phyloP scores from a whole-genome alignment of 1,284 basidiomycete species.

The Bondarzewia mesenterica region DNA sequence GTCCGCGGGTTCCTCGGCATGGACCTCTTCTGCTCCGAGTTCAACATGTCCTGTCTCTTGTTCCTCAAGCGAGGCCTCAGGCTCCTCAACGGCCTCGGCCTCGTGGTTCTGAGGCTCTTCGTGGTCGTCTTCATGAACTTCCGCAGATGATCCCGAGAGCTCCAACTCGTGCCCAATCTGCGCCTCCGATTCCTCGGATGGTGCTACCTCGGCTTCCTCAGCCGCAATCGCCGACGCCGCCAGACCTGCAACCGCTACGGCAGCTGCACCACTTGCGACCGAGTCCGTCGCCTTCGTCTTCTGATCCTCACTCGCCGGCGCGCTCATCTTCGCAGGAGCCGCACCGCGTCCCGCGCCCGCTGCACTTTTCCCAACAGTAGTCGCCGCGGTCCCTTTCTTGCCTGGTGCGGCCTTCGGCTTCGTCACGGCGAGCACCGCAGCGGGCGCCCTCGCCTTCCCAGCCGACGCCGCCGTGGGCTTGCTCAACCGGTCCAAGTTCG shows the following conservation, averaged over 20 bases:
- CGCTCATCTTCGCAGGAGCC: neutral
- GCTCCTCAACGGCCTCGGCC: slow-evolving; percentile 10
- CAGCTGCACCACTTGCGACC: neutral
- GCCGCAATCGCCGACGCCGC: slow-evolving; percentile 9
- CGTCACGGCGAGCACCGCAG: slow-evolving; percentile 14
- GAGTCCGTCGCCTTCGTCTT: slow-evolving; percentile 8
- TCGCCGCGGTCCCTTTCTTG: slow-evolving; percentile 14
- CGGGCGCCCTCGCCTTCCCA: slow-evolving; percentile 33
- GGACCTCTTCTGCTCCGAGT: too few species aligned
- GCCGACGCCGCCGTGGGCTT: slow-evolving; percentile 72
- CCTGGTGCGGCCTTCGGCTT: slow-evolving; percentile 10
- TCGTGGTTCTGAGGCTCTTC: slow-evolving; percentile 5
- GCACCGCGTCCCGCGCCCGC: neutral
- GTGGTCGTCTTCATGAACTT: slow-evolving; percentile 8
- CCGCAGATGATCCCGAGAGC: too few species aligned
- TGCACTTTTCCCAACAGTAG: slow-evolving; percentile 4
- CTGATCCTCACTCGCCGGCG: slow-evolving; percentile 8
- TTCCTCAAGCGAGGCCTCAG: too few species aligned
- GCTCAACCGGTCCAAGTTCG: slow-evolving; percentile 49
- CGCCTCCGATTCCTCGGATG: slow-evolving; percentile 10
- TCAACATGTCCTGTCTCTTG: too few species aligned
- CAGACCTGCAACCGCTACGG: slow-evolving; percentile 8
- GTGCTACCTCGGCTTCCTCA: neutral
- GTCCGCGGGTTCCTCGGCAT: too few species aligned
- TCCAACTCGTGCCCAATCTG: slow-evolving; percentile 14